Conservation (phyloP, 2,329 filamentous ascomycete genomes). For the Paecilomyces sp. region DNA sequence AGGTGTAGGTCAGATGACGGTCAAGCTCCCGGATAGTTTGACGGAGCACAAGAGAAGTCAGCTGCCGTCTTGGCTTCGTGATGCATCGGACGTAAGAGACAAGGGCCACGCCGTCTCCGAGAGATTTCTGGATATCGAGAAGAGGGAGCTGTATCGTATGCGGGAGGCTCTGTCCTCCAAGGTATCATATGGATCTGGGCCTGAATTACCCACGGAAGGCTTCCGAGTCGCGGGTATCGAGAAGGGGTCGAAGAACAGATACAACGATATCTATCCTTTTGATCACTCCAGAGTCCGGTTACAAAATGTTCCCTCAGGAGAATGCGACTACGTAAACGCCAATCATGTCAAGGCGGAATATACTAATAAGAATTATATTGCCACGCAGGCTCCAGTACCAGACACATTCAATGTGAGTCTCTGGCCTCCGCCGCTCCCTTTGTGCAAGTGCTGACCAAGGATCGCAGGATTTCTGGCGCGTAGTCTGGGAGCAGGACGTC, state of each 20-base stretch:
- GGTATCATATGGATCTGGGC: conserved; percentile 48
- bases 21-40: conserved; percentile 52
- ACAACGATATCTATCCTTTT: conserved; percentile 96
- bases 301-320: conserved; percentile 56
- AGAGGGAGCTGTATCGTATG: conserved; percentile 86
- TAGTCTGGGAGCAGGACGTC: conserved; percentile 94
- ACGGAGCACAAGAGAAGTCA: conserved; percentile 40
- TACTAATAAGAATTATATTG: conserved; percentile 90
- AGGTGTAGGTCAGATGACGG: conserved; percentile 73
- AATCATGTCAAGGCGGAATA: conserved; percentile 73
- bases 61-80: conserved; percentile 71
- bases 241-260: conserved; percentile 89
- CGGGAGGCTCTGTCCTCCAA: conserved; percentile 63
- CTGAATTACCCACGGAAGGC: conserved; percentile 31
- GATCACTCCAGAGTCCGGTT: conserved; percentile 86
- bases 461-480: conserved; percentile 86
- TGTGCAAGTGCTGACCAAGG: conserved; percentile 16
- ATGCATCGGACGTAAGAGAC: conserved; percentile 59
- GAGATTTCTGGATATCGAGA: conserved; percentile 77
- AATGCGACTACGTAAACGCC: conserved; percentile 93
- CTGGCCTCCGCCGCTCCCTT: conserved; percentile 1
- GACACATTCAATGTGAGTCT: conserved; percentile 75
- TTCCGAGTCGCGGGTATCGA: conserved; percentile 87
- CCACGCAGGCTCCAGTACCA: conserved; percentile 86
- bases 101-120: conserved; percentile 75